Conservation (phyloP, 768 basidiomycete genomes). For the Pulveroboletus sp. region DNA sequence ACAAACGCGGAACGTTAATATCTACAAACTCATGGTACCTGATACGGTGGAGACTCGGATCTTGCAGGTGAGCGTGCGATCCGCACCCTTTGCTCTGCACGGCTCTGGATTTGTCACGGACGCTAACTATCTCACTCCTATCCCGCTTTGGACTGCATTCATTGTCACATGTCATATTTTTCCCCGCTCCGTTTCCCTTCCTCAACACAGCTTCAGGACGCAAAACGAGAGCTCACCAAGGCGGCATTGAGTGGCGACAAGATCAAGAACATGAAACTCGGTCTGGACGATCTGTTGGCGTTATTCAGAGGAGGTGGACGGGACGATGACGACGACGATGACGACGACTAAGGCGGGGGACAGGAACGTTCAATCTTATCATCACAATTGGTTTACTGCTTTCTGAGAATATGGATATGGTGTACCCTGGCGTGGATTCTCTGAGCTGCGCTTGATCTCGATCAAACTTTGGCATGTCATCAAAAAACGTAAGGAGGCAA, state of each 20-base stretch:
- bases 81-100: not conserved
- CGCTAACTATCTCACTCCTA: not conserved
- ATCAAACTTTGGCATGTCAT: no score
- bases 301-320: constrained; percentile 62
- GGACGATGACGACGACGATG: constrained; percentile 56
- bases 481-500: no score
- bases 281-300: constrained; percentile 82
- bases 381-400: no score
- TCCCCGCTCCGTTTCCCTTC: not conserved
- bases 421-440: not conserved
- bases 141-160: not conserved
- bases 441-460: no score
- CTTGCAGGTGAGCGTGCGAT: constrained; percentile 46
- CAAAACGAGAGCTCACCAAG: constrained; percentile 79
- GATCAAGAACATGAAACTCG: constrained; percentile 79
- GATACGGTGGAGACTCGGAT: constrained; percentile 89
- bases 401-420: not conserved
- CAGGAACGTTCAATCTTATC: no score
- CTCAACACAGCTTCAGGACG: constrained; percentile 70
- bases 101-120: not conserved
- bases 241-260: constrained; percentile 89
- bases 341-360: constrained; percentile 4
- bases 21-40: constrained; percentile 86
- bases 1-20: constrained; percentile 82
- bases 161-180: not conserved